Evolutionary conservation across 2,329 filamentous ascomycete genomes (phyloP).

Genomic region (Furcasterigmium furcatum): DNA sequence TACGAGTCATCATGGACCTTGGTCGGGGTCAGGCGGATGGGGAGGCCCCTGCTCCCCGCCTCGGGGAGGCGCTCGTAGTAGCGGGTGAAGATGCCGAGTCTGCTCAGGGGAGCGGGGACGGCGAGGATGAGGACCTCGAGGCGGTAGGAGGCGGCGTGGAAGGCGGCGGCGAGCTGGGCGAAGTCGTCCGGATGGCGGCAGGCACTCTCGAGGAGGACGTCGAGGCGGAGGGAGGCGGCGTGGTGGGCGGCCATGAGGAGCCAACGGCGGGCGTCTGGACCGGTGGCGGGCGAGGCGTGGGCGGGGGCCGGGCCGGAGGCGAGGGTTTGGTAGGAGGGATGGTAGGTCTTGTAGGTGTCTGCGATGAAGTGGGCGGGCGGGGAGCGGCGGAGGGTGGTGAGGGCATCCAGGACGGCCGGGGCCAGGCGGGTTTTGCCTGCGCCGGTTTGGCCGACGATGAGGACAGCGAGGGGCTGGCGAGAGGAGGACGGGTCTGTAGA

Average conservation of each 20-base stretch:
- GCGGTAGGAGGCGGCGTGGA: constrained; percentile 28
- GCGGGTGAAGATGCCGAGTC: constrained; percentile 37
- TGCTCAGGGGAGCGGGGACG: constrained; percentile 35
- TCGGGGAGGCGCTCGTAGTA: constrained; percentile 32
- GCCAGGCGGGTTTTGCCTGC: constrained; percentile 44
- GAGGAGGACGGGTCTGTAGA: not conserved
- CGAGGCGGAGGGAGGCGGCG: constrained; percentile 23
- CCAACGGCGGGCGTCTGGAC: constrained; percentile 39
- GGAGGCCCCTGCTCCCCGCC: constrained; percentile 28
- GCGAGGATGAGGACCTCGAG: constrained; percentile 38
- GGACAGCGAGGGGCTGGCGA: constrained; percentile 31
- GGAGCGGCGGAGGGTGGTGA: constrained; percentile 14
- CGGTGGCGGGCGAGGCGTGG: constrained; percentile 34
- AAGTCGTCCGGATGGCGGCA: constrained; percentile 41
- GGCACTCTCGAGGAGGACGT: constrained; percentile 41
- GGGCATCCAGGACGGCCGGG: constrained; percentile 29
- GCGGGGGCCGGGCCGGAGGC: constrained; percentile 20
- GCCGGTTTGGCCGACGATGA: constrained; percentile 45
- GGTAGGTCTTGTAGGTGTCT: constrained; percentile 46
- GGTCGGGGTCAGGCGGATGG: constrained; percentile 36
- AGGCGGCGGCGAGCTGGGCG: constrained; percentile 26
- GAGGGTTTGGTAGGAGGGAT: constrained; percentile 34
- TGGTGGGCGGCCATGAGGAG: constrained; percentile 33
- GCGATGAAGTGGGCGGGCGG: constrained; percentile 38
- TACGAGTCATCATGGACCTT: constrained; percentile 44